phyloP scores from a whole-genome alignment of 2,329 filamentous ascomycete species.

The Aureobasidium sp. region DNA sequence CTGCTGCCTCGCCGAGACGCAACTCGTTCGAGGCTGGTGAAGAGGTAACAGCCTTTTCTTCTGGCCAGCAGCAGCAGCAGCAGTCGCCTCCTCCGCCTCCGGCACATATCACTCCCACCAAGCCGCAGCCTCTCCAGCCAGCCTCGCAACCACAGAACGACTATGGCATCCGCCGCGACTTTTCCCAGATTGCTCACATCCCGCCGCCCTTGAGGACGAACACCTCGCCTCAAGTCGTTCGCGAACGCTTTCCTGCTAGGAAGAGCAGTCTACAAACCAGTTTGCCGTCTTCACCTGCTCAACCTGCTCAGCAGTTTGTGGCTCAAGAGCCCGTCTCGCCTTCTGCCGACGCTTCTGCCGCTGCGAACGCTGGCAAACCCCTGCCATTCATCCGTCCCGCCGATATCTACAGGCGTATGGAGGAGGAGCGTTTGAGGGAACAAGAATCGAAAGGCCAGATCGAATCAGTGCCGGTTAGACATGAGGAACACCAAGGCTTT shows the following conservation, averaged over 20 bases:
- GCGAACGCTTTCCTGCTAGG: conserved; percentile 31
- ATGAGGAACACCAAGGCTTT: conserved; percentile 45
- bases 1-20: conserved; percentile 27
- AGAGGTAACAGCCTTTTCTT: conserved; percentile 40
- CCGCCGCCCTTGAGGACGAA: conserved; percentile 40
- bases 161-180: conserved; percentile 33
- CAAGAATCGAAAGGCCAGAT: conserved; percentile 33
- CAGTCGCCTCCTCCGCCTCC: background rate
- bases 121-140: background rate
- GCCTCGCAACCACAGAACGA: background rate
- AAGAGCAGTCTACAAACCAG: conserved; percentile 49
- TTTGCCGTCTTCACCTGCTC: conserved; percentile 9
- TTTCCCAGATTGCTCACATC: conserved; percentile 42
- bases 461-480: conserved; percentile 25
- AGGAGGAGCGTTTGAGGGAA: conserved; percentile 48
- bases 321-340: conserved; percentile 5
- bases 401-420: conserved; percentile 67
- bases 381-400: conserved; percentile 61
- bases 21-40: conserved; percentile 49
- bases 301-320: conserved; percentile 10
- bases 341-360: background rate
- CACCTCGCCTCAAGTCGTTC: background rate
- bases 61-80: conserved; percentile 1
- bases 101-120: conserved; percentile 4
- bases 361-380: conserved; percentile 19